These are phyloP conservation scores for Prorocentrum cordatum DNA, from an alignment of 169 alveolate species.

Conservation along the genomic window DNA sequence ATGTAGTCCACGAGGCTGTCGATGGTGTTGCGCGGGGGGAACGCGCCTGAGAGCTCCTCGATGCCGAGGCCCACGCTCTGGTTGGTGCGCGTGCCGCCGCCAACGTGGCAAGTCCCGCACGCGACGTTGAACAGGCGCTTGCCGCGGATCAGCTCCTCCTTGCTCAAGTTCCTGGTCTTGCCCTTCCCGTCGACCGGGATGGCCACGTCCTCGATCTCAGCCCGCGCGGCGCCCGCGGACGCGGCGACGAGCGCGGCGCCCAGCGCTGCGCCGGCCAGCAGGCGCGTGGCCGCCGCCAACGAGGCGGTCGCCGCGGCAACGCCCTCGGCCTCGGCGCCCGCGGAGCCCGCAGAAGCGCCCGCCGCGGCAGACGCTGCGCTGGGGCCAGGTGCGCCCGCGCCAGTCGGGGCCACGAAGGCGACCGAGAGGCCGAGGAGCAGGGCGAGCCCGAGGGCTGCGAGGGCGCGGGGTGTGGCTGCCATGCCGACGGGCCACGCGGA, in stretches of 20 bases:
- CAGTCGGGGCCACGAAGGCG: no score
- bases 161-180: constrained; percentile 36
- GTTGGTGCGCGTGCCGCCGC: constrained; percentile 67
- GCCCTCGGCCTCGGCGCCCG: no score
- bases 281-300: constrained; percentile 16
- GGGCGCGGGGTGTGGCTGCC: no score
- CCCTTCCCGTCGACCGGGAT: constrained; percentile 56
- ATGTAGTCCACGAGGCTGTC: constrained; percentile 46
- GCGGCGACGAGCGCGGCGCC: constrained; percentile 26
- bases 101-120: constrained; percentile 60
- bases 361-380: no score
- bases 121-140: constrained; percentile 60
- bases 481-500: no score
- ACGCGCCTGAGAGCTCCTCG: constrained; percentile 30
- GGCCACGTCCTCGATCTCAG: constrained; percentile 46
- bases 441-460: no score
- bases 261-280: constrained; percentile 12
- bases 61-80: constrained; percentile 30
- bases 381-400: no score
- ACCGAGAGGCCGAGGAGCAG: no score
- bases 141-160: constrained; percentile 60
- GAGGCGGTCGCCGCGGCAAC: no score
- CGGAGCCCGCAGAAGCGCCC: no score
- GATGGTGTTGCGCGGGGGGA: constrained; percentile 15
- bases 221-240: background rate